Evolutionary conservation across 768 basidiomycete species (phyloP).

Genomic region (Strobilomyces dryophilus): DNA sequence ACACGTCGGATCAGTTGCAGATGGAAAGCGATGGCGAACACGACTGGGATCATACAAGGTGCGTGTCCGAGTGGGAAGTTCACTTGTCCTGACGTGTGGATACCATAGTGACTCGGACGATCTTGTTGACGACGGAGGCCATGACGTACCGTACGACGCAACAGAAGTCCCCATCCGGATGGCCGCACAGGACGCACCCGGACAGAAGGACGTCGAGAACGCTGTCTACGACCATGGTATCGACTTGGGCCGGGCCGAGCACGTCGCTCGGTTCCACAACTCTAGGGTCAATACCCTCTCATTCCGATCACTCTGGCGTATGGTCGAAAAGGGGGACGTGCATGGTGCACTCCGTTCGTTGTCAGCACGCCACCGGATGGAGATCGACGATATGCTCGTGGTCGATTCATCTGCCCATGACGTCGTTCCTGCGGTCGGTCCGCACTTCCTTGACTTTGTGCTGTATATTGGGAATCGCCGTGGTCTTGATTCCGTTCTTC

Average conservation of each 20-base stretch:
- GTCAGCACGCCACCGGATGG: neutral
- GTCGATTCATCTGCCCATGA: neutral
- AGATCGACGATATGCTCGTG: neutral
- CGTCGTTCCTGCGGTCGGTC: neutral
- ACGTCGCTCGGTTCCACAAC: neutral
- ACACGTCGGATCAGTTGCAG: too few relatives aligned
- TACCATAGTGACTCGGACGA: too few relatives aligned
- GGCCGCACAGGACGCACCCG: neutral
- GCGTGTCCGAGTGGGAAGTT: too few relatives aligned
- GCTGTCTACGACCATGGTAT: neutral
- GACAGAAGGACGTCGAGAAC: neutral
- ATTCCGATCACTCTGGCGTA: neutral
- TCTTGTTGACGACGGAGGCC: neutral
- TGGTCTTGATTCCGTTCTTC: neutral
- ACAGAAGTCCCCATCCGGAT: neutral
- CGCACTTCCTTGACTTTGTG: neutral
- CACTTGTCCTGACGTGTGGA: too few relatives aligned
- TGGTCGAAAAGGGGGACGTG: neutral
- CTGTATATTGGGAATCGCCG: neutral
- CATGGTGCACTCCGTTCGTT: neutral
- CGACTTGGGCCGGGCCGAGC: neutral
- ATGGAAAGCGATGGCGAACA: too few relatives aligned
- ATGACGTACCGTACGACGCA: neutral
- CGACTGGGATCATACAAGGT: too few relatives aligned
- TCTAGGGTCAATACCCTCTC: neutral